These are phyloP conservation scores for Lyophyllum atratum DNA, from an alignment of 768 basidiomycete species.

Conservation along the genomic window DNA sequence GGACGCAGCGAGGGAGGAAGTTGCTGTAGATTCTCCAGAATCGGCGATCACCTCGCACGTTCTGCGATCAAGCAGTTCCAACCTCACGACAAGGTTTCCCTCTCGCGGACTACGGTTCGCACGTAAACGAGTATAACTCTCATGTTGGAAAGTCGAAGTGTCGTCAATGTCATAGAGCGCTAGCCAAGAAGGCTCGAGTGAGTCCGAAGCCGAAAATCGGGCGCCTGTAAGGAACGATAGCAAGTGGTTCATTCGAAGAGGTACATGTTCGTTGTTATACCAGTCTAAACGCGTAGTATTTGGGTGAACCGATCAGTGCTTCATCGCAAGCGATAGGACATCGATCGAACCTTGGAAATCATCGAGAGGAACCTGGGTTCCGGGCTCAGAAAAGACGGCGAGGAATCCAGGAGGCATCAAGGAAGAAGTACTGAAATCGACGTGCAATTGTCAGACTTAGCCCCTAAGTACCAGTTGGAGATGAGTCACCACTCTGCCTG, in stretches of 20 bases:
- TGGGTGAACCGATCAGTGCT: neutral
- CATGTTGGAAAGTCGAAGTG: constrained; percentile 39
- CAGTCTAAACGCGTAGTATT: constrained; percentile 35
- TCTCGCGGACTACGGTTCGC: constrained; percentile 46
- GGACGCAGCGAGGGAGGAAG: constrained; percentile 30
- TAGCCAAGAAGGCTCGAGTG: constrained; percentile 41
- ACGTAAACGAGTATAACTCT: constrained; percentile 45
- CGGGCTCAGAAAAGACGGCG: constrained; percentile 49
- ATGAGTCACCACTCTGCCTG: too few relatives aligned
- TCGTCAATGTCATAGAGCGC: constrained; percentile 53
- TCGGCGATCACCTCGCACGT: constrained; percentile 36
- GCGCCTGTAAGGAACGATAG: constrained; percentile 50
- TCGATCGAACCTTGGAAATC: constrained; percentile 47
- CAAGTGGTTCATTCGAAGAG: constrained; percentile 47
- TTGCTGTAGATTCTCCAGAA: constrained; percentile 32
- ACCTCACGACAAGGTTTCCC: constrained; percentile 37
- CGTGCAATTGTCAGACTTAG: too few relatives aligned
- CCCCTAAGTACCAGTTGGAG: too few relatives aligned
- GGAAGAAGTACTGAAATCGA: neutral
- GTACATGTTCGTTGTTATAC: constrained; percentile 61
- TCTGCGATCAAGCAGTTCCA: constrained; percentile 47
- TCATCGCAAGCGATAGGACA: neutral
- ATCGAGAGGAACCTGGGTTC: constrained; percentile 37
- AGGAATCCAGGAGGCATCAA: constrained; percentile 46
- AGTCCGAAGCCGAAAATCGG: constrained; percentile 41